phyloP scores from a whole-genome alignment of 2,329 filamentous ascomycete species.

The Trichoderma harzianum region DNA sequence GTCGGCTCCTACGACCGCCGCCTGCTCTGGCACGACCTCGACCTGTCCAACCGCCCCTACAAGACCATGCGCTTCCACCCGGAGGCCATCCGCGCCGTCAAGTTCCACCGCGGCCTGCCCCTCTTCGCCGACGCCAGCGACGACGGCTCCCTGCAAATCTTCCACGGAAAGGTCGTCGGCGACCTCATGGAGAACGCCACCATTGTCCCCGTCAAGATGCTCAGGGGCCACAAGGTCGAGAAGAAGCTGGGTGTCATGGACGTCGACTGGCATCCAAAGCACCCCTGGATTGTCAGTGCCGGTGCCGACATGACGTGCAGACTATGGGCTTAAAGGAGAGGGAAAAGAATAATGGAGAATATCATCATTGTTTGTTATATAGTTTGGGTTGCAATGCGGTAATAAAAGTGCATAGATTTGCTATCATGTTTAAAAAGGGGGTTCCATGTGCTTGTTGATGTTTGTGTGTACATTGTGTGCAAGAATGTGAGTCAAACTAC shows the following conservation, averaged over 20 bases:
- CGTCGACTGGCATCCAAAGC: slow-evolving; percentile 89
- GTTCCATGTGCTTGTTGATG: not conserved
- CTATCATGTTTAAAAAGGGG: not conserved
- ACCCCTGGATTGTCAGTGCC: slow-evolving; percentile 92
- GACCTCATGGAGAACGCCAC: slow-evolving; percentile 95
- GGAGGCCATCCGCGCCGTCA: slow-evolving; percentile 85
- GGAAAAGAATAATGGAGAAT: not conserved
- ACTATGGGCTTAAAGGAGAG: slow-evolving; percentile 66
- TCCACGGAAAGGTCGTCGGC: slow-evolving; percentile 92
- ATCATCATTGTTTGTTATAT: not conserved
- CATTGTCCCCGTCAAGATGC: slow-evolving; percentile 92
- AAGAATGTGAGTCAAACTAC: not conserved
- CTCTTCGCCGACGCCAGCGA: slow-evolving; percentile 94
- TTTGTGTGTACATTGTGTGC: not conserved
- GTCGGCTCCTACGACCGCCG: slow-evolving; percentile 93
- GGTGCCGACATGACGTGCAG: slow-evolving; percentile 91
- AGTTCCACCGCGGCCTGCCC: slow-evolving; percentile 77
- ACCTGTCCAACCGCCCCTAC: slow-evolving; percentile 85
- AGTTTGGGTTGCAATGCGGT: not conserved
- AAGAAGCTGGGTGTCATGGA: slow-evolving; percentile 87
- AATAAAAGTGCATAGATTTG: slow-evolving; percentile 12
- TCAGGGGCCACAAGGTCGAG: slow-evolving; percentile 84
- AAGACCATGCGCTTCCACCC: slow-evolving; percentile 95
- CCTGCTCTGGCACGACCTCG: slow-evolving; percentile 93
- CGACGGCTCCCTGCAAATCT: slow-evolving; percentile 90